Evolutionary conservation across 108 stramenopile species (phyloP).

Genomic region (Bacterosira constricta): DNA sequence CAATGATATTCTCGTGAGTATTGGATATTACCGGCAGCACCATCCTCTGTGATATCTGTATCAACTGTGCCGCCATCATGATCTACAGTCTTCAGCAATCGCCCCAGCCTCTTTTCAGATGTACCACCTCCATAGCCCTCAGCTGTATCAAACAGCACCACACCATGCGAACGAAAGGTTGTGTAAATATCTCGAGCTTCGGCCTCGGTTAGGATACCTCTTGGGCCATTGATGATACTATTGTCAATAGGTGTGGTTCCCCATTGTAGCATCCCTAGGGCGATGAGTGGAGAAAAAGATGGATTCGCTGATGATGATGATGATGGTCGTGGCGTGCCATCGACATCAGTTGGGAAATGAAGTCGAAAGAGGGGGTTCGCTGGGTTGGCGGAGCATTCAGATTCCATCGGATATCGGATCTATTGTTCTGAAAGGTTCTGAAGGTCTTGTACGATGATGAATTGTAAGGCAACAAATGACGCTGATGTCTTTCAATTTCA

Average conservation of each 20-base stretch:
- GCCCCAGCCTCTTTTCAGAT: slow-evolving; percentile 58
- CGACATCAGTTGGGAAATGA: too few relatives aligned
- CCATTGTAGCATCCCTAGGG: slow-evolving; percentile 67
- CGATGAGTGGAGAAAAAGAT: slow-evolving; percentile 27
- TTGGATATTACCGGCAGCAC: slow-evolving; percentile 4
- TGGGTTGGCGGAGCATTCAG: too few relatives aligned
- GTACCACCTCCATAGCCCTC: slow-evolving; percentile 86
- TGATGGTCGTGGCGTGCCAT: too few relatives aligned
- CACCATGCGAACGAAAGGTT: slow-evolving; percentile 32
- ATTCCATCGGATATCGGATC: too few relatives aligned
- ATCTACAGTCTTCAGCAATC: slow-evolving; percentile 11
- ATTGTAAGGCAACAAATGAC: too few relatives aligned
- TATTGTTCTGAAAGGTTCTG: too few relatives aligned
- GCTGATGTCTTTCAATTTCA: too few relatives aligned
- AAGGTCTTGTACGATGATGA: too few relatives aligned
- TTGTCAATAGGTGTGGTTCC: slow-evolving; percentile 63
- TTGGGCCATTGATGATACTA: slow-evolving; percentile 54
- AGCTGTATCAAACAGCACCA: slow-evolving; percentile 75
- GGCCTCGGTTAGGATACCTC: slow-evolving; percentile 43
- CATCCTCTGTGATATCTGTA: too few relatives aligned
- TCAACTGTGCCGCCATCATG: too few relatives aligned
- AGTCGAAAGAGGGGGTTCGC: too few relatives aligned
- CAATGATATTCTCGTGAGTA: slow-evolving; percentile 12
- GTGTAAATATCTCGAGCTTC: slow-evolving; percentile 37
- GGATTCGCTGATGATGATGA: too few relatives aligned